A percentile compares a stretch with the other conserved stretches of the same genome.
Evolutionary conservation across 345 rosid species (phyloP).

Genomic region (Cardiospermum halicacabum): DNA sequence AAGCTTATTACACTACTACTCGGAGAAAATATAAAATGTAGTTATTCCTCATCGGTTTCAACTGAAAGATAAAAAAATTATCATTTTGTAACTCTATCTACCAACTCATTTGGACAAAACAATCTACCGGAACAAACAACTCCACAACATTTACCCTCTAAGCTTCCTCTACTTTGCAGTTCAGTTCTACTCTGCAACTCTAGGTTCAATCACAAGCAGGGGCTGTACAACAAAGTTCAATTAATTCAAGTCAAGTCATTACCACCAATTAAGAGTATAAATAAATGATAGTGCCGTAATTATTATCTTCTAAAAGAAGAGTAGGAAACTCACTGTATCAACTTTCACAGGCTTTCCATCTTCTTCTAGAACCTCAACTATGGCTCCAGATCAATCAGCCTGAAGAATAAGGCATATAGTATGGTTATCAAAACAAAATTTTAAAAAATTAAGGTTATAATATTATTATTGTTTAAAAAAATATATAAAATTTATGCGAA

Average conservation of each 20-base stretch:
- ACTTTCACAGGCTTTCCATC: conserved; percentile 69
- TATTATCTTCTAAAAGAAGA: not conserved
- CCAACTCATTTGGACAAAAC: too few relatives aligned
- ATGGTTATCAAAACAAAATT: too few relatives aligned
- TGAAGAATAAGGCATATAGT: conserved; percentile 20
- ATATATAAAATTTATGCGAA: too few relatives aligned
- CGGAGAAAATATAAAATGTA: not conserved
- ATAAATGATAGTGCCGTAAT: not conserved
- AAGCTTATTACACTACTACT: conserved; percentile 1
- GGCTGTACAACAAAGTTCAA: conserved; percentile 47
- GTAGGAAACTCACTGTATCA: conserved; percentile 54
- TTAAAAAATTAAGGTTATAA: too few relatives aligned
- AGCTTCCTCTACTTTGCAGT: not conserved
- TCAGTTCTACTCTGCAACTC: conserved; percentile 12
- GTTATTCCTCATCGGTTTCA: not conserved
- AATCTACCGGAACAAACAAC: too few relatives aligned
- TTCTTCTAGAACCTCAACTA: conserved; percentile 62
- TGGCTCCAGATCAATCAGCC: conserved; percentile 78
- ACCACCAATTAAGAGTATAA: not conserved
- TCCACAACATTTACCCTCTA: too few relatives aligned
- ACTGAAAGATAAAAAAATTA: not conserved
- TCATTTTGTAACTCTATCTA: too few relatives aligned
- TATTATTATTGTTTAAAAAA: too few relatives aligned
- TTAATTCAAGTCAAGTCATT: conserved; percentile 4
- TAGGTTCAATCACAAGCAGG: conserved; percentile 72